Evolutionary conservation across 164 flowering plant genomes (phyloP).

Genomic region (Vitis labrusca): DNA sequence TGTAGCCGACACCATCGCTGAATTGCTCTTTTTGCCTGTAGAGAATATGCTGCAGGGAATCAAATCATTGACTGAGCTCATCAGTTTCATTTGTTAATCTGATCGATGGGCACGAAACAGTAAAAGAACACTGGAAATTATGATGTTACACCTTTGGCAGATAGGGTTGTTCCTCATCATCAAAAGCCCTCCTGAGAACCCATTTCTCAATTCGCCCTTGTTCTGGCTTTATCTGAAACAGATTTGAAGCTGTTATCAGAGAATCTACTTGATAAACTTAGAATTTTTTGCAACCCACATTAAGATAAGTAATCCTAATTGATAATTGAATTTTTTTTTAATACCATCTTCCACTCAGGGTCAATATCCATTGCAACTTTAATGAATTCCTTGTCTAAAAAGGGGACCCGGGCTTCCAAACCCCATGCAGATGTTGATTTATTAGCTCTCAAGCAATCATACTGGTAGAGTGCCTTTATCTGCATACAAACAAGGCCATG

Average conservation of each 20-base stretch:
- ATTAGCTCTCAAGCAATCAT: conserved; percentile 95
- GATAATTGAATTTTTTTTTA: too few relatives aligned
- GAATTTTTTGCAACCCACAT: not conserved
- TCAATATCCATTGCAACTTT: conserved; percentile 88
- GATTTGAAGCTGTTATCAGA: not conserved
- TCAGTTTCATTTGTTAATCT: conserved; percentile 8
- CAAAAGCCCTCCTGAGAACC: conserved; percentile 89
- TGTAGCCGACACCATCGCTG: conserved; percentile 96
- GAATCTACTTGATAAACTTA: not conserved
- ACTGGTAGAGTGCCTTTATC: conserved; percentile 90
- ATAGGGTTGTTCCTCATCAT: conserved; percentile 83
- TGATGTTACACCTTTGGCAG: conserved; percentile 72
- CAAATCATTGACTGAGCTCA: conserved; percentile 6
- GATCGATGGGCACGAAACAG: not conserved
- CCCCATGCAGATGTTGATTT: conserved; percentile 97
- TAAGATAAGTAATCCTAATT: not conserved
- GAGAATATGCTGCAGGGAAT: conserved; percentile 74
- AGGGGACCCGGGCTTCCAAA: conserved; percentile 95
- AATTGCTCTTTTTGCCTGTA: conserved; percentile 97
- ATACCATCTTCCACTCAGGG: conserved; percentile 93
- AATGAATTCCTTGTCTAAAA: conserved; percentile 87
- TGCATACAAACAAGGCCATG: conserved; percentile 20
- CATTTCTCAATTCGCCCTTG: conserved; percentile 86
- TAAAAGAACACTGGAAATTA: not conserved
- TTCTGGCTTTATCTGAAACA: conserved; percentile 65